phyloP scores from a whole-genome alignment of 352 stramenopile species.

The Globisporangium polare region DNA sequence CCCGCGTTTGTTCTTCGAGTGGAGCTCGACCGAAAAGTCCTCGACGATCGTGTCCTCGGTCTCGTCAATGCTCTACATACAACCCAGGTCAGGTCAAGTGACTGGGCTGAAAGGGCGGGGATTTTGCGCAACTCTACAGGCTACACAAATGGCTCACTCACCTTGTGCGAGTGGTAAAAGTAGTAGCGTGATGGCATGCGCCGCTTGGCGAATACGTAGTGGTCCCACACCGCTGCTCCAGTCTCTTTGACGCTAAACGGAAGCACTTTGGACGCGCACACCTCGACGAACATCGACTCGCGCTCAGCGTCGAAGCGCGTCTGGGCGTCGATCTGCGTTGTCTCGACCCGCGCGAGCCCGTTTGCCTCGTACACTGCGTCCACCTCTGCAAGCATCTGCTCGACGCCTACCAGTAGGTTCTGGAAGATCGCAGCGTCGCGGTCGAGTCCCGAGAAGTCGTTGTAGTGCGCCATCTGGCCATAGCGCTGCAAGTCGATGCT shows the following conservation, averaged over 20 bases:
- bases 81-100: background rate
- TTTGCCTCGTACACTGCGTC: constrained; percentile 20
- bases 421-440: constrained; percentile 16
- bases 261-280: constrained; percentile 27
- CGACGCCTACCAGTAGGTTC: constrained; percentile 19
- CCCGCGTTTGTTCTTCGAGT: constrained; percentile 33
- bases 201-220: constrained; percentile 25
- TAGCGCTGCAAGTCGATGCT: background rate
- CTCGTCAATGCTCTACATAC: background rate
- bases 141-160: background rate
- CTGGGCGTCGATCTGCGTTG: constrained; percentile 21
- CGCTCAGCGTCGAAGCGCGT: constrained; percentile 20
- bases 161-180: constrained; percentile 23
- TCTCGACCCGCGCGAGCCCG: constrained; percentile 20
- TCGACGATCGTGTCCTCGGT: constrained; percentile 50
- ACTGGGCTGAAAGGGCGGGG: too few species aligned
- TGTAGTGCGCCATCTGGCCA: background rate
- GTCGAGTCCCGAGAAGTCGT: background rate
- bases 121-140: background rate
- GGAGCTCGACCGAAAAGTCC: constrained; percentile 53
- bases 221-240: constrained; percentile 32
- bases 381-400: constrained; percentile 20
- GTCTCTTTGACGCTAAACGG: constrained; percentile 26
- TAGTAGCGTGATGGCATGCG: constrained; percentile 26
- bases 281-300: constrained; percentile 18